Conservation (phyloP, 1,284 basidiomycete genomes). For the Agaricales sp. region DNA sequence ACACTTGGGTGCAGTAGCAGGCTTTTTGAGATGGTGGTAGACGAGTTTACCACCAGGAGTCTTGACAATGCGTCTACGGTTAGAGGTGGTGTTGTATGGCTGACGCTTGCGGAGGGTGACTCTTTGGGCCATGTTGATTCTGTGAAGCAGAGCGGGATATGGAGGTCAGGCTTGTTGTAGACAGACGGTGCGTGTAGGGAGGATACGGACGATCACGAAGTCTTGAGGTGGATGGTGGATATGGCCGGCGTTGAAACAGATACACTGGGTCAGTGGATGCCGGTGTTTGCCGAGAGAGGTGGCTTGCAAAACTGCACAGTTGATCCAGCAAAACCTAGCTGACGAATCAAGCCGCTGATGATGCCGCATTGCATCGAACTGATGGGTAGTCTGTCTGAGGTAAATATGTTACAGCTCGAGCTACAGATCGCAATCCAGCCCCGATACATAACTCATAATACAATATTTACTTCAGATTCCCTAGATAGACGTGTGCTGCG, state of each 20-base stretch:
- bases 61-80: slow-evolving; percentile 92
- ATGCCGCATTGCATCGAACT: too few relatives aligned
- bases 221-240: neutral
- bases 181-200: too few relatives aligned
- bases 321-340: neutral
- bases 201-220: neutral
- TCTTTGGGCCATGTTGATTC: slow-evolving; percentile 85
- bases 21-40: slow-evolving; percentile 88
- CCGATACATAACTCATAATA: too few relatives aligned
- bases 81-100: slow-evolving; percentile 98
- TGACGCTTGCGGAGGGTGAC: slow-evolving; percentile 99
- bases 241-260: neutral
- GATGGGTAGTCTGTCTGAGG: too few relatives aligned
- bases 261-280: neutral
- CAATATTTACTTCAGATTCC: neutral
- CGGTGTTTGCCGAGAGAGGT: neutral
- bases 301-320: neutral
- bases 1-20: slow-evolving; percentile 85
- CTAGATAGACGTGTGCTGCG: neutral
- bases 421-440: too few relatives aligned
- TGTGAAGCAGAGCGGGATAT: neutral
- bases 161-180: neutral
- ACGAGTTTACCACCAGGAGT: slow-evolving; percentile 91
- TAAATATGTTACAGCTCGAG: too few relatives aligned
- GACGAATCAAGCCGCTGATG: neutral